phyloP scores from a whole-genome alignment of 371 early-diverging fungal species.

The Nematocida major region DNA sequence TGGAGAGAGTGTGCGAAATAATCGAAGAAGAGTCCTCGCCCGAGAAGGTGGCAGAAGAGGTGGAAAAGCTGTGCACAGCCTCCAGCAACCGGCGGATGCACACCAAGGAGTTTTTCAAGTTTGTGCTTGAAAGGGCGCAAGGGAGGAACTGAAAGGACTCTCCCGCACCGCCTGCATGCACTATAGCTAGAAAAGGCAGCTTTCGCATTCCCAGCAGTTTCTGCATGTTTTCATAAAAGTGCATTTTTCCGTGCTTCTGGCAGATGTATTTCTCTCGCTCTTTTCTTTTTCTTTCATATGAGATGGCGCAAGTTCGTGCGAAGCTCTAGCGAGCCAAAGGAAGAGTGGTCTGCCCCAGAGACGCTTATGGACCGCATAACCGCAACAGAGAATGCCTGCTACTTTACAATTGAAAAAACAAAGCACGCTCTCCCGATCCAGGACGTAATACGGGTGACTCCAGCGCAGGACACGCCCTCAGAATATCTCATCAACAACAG shows the following conservation, averaged over 20 bases:
- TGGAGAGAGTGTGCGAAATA: background rate
- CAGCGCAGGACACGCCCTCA: background rate
- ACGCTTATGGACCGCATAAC: no score
- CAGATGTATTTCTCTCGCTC: no score
- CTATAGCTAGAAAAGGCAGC: no score
- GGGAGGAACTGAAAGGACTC: no score
- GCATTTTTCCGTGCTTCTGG: no score
- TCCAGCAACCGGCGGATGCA: background rate
- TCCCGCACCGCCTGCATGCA: no score
- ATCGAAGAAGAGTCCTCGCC: background rate
- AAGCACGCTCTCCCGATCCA: slow-evolving; percentile 2
- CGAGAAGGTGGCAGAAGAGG: background rate
- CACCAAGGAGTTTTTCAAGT: background rate
- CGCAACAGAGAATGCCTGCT: slow-evolving; percentile 13
- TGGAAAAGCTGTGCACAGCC: background rate
- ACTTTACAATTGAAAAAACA: background rate
- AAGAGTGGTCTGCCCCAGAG: no score
- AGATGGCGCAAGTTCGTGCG: no score
- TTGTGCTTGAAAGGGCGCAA: background rate
- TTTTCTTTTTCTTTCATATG: no score
- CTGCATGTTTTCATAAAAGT: no score
- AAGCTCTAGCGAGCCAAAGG: no score
- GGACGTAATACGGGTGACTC: background rate
- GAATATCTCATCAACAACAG: slow-evolving; percentile 29
- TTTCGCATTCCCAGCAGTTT: no score